Percentiles rank a stretch among this genome's conserved stretches.
Conservation (phyloP, 495 filamentous ascomycete species). For the Tricharina praecox region DNA sequence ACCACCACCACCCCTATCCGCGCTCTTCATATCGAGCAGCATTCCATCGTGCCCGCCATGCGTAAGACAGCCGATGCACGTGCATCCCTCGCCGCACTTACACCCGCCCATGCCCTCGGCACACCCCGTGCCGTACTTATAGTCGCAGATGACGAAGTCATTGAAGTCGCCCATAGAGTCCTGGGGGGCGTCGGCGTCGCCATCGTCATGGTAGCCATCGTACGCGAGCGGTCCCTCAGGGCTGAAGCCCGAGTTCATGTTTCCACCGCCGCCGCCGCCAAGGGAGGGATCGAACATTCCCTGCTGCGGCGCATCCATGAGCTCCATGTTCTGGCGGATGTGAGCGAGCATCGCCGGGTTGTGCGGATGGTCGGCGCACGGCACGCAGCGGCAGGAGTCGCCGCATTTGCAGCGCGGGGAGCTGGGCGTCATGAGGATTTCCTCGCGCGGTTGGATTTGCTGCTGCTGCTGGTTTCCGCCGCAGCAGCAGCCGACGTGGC, state of each 20-base stretch:
- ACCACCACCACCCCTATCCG: too few relatives aligned
- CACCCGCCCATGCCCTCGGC: slow-evolving; percentile 16
- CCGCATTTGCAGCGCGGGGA: slow-evolving; percentile 6
- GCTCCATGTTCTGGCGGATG: background rate
- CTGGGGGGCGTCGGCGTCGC: background rate
- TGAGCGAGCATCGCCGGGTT: slow-evolving; percentile 6
- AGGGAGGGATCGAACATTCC: background rate
- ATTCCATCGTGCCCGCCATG: slow-evolving; percentile 18
- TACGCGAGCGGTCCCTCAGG: background rate
- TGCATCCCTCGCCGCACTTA: slow-evolving; percentile 22
- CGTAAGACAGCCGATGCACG: slow-evolving; percentile 20
- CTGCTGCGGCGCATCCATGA: background rate
- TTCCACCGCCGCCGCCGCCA: background rate
- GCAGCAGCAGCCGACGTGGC: background rate
- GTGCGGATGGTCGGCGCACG: slow-evolving; percentile 7
- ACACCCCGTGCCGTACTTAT: slow-evolving; percentile 16
- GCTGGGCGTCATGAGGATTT: background rate
- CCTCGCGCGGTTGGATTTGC: background rate
- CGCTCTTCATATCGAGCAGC: slow-evolving; percentile 4
- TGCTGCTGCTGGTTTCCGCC: background rate
- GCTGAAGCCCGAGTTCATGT: background rate
- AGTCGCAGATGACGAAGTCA: slow-evolving; percentile 20
- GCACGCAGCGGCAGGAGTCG: slow-evolving; percentile 5
- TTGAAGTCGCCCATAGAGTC: slow-evolving; percentile 1
- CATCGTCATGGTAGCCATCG: background rate